Evolutionary conservation across 768 basidiomycete species (phyloP), one percentile per base, ranked within the genome.

Genomic region (Phylloporus sp.): DNA sequence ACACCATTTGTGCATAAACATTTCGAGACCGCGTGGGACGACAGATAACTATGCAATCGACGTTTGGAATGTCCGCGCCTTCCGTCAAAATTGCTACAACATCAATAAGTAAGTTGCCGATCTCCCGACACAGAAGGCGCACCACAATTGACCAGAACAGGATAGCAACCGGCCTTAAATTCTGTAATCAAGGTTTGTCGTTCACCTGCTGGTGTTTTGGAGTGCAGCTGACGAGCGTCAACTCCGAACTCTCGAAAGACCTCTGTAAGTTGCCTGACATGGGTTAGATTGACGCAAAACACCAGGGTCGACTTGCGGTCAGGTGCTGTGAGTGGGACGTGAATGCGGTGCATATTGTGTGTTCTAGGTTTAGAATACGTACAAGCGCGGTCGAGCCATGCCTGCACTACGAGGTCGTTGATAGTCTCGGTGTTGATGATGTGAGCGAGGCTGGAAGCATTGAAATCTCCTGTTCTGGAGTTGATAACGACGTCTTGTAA

Each of bases 21-120:
- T 95, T 97, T 27, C 81, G 76, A 11, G 92, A 95, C 21, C 86
- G 77, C 2, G 94, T 97, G 15, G 94, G 94, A 17, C 90, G 76
- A 14, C 88, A 91, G 17, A 97, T 70, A 27, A 97, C 64, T 9
- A 97, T 77, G 52, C 93, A 96, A 58, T 98, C 94, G 44, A 96
- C 86, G 49, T 89, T 90, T 3, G 94, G 94, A 42, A 97, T 90
- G 69, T 98, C 94, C 17, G 92, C 81, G 4, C 93, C 93, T 70
- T 96, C 93, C 1, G 92, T 95, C 53, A 96, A 71, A 38, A 96
- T 86, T 18, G 90, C 90, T 66, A 18, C n/a, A n/a, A n/a, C n/a
- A n/a, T 55, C 23, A 20, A 44, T 29, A 48, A 26, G 9, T 27
- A 36, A 24, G 11, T 43, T n/a, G 27, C 18, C 29, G 5, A n/a